Evolutionary conservation across 2,329 filamentous ascomycete genomes (phyloP).

Genomic region (Helicocarpus griseus): DNA sequence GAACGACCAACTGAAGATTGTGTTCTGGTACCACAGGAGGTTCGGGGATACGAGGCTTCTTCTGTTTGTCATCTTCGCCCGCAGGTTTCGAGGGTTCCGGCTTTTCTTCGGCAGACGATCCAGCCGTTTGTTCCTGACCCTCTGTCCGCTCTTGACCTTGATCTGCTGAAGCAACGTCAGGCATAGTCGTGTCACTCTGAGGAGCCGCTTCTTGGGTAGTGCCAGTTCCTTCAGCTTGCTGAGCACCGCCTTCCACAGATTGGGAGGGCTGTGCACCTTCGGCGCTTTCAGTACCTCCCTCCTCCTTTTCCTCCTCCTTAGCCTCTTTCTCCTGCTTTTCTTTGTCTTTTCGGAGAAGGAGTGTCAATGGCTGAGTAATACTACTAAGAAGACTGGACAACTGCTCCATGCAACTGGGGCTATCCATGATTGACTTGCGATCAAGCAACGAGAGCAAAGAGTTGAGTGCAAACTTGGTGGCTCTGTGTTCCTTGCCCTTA

Average conservation of each 20-base stretch:
- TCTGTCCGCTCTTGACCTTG: constrained; percentile 28
- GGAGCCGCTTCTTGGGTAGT: constrained; percentile 14
- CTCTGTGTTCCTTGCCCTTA: constrained; percentile 75
- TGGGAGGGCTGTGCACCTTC: not conserved
- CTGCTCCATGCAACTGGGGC: constrained; percentile 91
- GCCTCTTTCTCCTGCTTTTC: constrained; percentile 49
- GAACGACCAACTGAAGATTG: constrained; percentile 88
- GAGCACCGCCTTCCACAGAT: not conserved
- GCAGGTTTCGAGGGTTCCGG: constrained; percentile 26
- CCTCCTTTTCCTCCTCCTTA: constrained; percentile 29
- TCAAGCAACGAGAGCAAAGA: constrained; percentile 80
- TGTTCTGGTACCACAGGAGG: constrained; percentile 79
- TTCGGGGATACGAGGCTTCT: constrained; percentile 56
- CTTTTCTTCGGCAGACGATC: constrained; percentile 33
- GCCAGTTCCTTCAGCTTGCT: constrained; percentile 15
- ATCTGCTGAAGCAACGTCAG: constrained; percentile 24
- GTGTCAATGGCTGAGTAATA: constrained; percentile 76
- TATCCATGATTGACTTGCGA: constrained; percentile 92
- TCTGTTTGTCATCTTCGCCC: constrained; percentile 41
- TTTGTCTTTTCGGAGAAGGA: constrained; percentile 72
- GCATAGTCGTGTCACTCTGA: constrained; percentile 30
- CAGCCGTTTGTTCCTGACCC: constrained; percentile 22
- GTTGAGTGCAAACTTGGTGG: constrained; percentile 84
- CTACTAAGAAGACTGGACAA: constrained; percentile 78
- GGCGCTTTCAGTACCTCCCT: constrained; percentile 14